Conservation (phyloP, 805 yeast genomes). For the Pichia thaimueangensis region DNA sequence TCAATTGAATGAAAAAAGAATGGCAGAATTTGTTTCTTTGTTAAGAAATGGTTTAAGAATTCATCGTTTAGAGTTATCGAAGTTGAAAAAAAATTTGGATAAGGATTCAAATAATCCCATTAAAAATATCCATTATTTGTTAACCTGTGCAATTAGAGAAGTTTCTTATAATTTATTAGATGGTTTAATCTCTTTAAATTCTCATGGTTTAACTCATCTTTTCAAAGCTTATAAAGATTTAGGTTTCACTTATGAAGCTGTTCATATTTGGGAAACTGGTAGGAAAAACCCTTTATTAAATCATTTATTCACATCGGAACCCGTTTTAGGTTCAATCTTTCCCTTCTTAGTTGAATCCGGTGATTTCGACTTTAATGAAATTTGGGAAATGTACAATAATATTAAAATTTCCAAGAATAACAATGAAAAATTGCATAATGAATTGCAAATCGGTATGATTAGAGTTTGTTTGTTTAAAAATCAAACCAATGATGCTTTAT, state of each 20-base stretch:
- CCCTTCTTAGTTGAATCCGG: constrained; percentile 61
- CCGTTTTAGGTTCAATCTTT: constrained; percentile 61
- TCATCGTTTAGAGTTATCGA: constrained; percentile 47
- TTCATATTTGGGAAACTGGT: constrained; percentile 64
- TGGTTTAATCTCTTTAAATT: constrained; percentile 37
- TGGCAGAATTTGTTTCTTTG: constrained; percentile 43
- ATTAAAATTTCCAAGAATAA: constrained; percentile 29
- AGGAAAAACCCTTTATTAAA: constrained; percentile 38
- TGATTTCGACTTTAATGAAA: constrained; percentile 53
- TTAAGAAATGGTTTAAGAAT: constrained; percentile 51
- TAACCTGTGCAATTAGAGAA: constrained; percentile 45
- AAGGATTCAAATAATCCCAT: constrained; percentile 51
- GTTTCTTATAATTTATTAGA: constrained; percentile 45
- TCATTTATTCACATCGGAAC: constrained; percentile 49
- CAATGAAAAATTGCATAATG: constrained; percentile 32
- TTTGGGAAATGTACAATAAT: constrained; percentile 47
- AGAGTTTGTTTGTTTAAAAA: constrained; percentile 62
- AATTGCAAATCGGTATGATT: constrained; percentile 65
- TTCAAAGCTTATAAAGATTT: constrained; percentile 56
- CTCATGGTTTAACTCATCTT: constrained; percentile 51
- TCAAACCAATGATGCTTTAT: constrained; percentile 59
- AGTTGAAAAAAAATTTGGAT: constrained; percentile 53
- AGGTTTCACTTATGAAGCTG: constrained; percentile 55
- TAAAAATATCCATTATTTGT: constrained; percentile 44
- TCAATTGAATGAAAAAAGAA: constrained; percentile 40